These are phyloP conservation scores for Komagataella populi DNA, from an alignment of 805 yeast species.

Conservation along the genomic window DNA sequence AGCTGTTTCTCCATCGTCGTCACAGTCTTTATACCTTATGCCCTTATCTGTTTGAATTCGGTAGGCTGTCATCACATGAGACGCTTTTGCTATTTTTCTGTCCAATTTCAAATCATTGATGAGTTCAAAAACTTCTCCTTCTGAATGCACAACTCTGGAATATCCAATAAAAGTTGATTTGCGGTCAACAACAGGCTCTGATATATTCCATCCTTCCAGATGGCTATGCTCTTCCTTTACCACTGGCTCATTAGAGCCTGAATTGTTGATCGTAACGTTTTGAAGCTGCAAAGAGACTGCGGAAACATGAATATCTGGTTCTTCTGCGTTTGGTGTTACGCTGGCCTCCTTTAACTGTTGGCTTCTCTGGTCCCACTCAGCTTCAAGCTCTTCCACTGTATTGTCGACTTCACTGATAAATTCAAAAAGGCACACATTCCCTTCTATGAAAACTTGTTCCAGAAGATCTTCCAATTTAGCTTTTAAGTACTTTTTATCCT, in stretches of 20 bases:
- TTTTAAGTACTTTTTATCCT: conserved; percentile 21
- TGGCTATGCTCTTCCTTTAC: conserved; percentile 21
- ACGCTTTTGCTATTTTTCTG: conserved; percentile 49
- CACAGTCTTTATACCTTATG: conserved; percentile 66
- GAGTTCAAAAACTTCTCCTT: conserved; percentile 49
- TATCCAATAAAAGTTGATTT: conserved; percentile 79
- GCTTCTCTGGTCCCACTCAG: not conserved
- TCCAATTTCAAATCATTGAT: conserved; percentile 46
- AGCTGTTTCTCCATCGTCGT: conserved; percentile 96
- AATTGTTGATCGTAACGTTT: not conserved
- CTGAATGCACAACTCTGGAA: conserved; percentile 46
- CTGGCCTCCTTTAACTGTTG: not conserved
- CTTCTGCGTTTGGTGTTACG: not conserved
- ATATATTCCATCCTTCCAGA: conserved; percentile 59
- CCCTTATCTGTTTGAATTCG: conserved; percentile 49
- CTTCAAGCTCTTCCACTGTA: conserved; percentile 20
- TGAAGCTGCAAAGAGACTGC: not conserved
- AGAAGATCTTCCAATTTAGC: conserved; percentile 35
- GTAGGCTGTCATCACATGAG: conserved; percentile 83
- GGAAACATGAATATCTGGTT: not conserved
- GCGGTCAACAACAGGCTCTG: conserved; percentile 72
- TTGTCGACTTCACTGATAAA: conserved; percentile 55
- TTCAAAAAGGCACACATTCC: conserved; percentile 71
- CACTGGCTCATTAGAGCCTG: not conserved
- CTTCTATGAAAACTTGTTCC: conserved; percentile 37